Percentiles rank a stretch among this genome's conserved stretches.
phyloP scores from a whole-genome alignment of 345 rosid species.

The Hibiscus tridactylites region DNA sequence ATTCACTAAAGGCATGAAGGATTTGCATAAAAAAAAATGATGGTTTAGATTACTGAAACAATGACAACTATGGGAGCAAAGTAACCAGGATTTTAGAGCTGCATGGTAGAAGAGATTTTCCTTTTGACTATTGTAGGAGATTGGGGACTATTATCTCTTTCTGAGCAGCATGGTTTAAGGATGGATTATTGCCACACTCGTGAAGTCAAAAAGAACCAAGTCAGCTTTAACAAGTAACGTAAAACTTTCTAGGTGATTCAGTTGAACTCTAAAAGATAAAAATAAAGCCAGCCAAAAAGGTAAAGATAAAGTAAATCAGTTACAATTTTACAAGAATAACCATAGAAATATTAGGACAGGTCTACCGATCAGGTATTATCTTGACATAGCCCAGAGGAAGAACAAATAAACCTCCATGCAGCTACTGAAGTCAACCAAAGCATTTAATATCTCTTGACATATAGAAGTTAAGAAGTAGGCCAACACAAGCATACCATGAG shows the following conservation, averaged over 20 bases:
- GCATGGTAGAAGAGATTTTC: background rate
- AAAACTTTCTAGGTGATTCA: background rate
- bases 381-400: no score
- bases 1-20: background rate
- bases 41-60: background rate
- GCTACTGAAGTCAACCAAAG: no score
- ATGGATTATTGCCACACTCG: background rate
- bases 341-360: background rate
- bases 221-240: slow-evolving; percentile 1
- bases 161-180: background rate
- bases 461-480: no score
- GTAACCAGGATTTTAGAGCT: background rate
- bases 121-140: background rate
- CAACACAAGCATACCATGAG: background rate
- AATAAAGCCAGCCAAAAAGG: background rate
- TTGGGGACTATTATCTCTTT: background rate
- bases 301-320: background rate
- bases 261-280: background rate
- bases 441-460: no score
- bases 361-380: background rate
- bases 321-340: background rate
- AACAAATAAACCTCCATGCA: no score
- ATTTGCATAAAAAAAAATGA: background rate
- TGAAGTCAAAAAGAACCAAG: background rate
- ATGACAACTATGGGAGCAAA: background rate